These are phyloP conservation scores for Protomyces pachydermus DNA, from an alignment of 1,139 yeast species.

Conservation along the genomic window DNA sequence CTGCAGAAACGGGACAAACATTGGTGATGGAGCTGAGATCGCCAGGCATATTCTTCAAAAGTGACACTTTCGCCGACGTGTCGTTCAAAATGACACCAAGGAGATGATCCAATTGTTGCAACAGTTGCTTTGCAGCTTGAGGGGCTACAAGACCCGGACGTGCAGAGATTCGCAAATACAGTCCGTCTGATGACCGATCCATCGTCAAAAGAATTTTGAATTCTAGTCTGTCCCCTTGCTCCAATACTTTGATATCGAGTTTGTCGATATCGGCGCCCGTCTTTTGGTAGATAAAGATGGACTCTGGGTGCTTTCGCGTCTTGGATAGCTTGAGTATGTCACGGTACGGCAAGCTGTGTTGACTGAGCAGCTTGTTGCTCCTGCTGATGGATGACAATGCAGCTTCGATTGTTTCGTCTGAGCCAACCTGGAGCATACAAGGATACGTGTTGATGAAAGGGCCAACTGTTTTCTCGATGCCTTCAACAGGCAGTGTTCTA, in stretches of 20 bases:
- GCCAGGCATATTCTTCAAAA: background rate
- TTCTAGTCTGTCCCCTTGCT: constrained; percentile 13
- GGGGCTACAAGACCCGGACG: background rate
- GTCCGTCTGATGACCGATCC: background rate
- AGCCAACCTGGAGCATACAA: background rate
- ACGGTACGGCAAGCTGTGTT: constrained; percentile 4
- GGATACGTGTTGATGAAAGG: constrained; percentile 32
- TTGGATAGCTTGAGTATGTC: constrained; percentile 16
- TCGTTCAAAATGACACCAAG: background rate
- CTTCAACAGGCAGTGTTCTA: constrained; percentile 25
- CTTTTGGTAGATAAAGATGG: constrained; percentile 23
- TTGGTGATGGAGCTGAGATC: background rate
- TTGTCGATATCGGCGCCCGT: background rate
- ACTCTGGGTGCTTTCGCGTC: constrained; percentile 3
- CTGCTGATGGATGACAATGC: background rate
- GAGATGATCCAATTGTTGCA: constrained; percentile 5
- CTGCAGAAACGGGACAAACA: background rate
- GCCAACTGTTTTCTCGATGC: constrained; percentile 28
- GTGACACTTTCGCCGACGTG: background rate
- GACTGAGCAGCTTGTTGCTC: background rate
- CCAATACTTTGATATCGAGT: background rate
- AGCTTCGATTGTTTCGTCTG: background rate
- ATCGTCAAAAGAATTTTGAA: constrained; percentile 6
- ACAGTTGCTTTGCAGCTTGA: background rate
- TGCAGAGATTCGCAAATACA: background rate